Conservation (phyloP, 345 rosid species). For the Limnanthes douglasii region DNA sequence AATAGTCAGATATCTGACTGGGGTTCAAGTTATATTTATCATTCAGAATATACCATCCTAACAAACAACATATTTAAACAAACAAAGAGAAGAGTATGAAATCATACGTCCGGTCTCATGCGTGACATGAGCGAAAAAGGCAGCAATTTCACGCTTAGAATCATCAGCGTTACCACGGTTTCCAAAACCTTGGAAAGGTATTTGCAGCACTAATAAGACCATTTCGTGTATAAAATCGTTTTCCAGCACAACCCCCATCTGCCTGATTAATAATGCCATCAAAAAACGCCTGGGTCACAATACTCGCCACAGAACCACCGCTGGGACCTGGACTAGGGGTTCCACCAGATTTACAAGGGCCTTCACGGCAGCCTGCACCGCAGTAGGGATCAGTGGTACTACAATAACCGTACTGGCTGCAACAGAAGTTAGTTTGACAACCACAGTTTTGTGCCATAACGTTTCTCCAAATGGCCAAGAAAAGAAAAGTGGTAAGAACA, state of each 20-base stretch:
- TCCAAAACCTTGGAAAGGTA: too few species aligned
- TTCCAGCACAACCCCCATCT: constrained; percentile 20
- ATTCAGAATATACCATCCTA: too few species aligned
- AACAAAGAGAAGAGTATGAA: too few species aligned
- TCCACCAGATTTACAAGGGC: constrained; percentile 20
- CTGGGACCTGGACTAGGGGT: background rate
- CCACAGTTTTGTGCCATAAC: constrained; percentile 38
- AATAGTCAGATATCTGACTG: too few species aligned
- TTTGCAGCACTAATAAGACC: constrained; percentile 16
- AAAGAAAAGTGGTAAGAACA: too few species aligned
- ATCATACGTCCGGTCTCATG: constrained; percentile 36
- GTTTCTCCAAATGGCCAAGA: too few species aligned
- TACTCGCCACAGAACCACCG: constrained; percentile 18
- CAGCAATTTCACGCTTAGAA: constrained; percentile 31
- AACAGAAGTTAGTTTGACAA: constrained; percentile 28
- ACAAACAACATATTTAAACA: too few species aligned
- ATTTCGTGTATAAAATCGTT: constrained; percentile 24
- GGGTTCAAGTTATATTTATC: too few species aligned
- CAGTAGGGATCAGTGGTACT: constrained; percentile 18
- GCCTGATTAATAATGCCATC: constrained; percentile 21
- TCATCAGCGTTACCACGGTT: too few species aligned
- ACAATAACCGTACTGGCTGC: constrained; percentile 32
- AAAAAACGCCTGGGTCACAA: constrained; percentile 30
- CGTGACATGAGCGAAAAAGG: constrained; percentile 38
- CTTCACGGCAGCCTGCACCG: constrained; percentile 30